phyloP scores from a whole-genome alignment of 2,329 filamentous ascomycete species.

The Fusarium sp. region DNA sequence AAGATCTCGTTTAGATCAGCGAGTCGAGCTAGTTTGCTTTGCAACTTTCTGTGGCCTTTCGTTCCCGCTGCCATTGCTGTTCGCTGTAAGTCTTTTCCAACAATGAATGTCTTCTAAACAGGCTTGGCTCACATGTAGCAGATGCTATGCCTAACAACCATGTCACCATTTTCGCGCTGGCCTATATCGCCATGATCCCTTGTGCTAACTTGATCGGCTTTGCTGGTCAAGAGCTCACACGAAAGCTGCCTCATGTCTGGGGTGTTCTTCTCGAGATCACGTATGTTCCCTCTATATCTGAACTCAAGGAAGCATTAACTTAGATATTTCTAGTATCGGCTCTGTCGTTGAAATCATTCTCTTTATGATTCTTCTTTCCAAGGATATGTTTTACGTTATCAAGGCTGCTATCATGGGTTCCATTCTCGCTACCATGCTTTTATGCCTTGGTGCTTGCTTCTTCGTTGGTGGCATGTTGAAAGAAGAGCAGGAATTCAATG shows the following conservation, averaged over 20 bases:
- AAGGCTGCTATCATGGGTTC: constrained; percentile 87
- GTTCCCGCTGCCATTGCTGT: constrained; percentile 63
- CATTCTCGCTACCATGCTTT: constrained; percentile 82
- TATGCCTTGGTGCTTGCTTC: constrained; percentile 86
- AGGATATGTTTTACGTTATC: constrained; percentile 74
- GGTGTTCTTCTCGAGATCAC: constrained; percentile 73
- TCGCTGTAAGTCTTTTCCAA: constrained; percentile 46
- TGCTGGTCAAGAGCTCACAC: constrained; percentile 76
- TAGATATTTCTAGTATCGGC: constrained; percentile 62
- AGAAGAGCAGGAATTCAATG: constrained; percentile 77
- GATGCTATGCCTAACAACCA: constrained; percentile 54
- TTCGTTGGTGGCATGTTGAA: constrained; percentile 78
- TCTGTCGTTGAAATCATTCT: constrained; percentile 85
- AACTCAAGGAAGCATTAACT: neutral
- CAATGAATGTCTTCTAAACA: neutral
- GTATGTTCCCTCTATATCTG: constrained; percentile 47
- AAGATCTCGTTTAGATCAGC: constrained; percentile 59
- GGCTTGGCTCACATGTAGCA: constrained; percentile 28
- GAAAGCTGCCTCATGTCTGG: constrained; percentile 80
- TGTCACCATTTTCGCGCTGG: constrained; percentile 61
- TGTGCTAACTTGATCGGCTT: constrained; percentile 65
- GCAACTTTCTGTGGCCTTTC: constrained; percentile 64
- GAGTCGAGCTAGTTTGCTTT: constrained; percentile 59
- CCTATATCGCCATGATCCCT: constrained; percentile 65
- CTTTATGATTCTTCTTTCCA: constrained; percentile 78